These are phyloP conservation scores for Alternaria sp. DNA, from an alignment of 2,329 filamentous ascomycete genomes.

Conservation along the genomic window DNA sequence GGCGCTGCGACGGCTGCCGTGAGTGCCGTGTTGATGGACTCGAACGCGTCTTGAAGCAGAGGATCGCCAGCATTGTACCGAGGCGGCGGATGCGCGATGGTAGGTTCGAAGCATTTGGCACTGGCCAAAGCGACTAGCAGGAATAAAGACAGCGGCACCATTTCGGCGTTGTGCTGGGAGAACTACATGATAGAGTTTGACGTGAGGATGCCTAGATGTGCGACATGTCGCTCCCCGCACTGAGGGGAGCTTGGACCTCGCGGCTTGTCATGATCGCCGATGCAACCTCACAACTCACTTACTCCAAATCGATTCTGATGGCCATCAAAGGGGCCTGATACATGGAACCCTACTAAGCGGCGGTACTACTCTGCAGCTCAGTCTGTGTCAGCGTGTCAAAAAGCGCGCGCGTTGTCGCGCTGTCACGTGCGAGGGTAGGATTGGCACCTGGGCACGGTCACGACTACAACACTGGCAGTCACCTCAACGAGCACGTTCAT, in stretches of 20 bases:
- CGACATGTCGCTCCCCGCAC: background rate
- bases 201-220: background rate
- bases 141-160: slow-evolving; percentile 16
- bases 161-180: slow-evolving; percentile 10
- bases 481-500: background rate
- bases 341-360: background rate
- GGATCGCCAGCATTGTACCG: slow-evolving; percentile 33
- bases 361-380: background rate
- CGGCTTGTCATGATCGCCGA: background rate
- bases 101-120: slow-evolving; percentile 46
- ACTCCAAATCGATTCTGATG: background rate
- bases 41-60: slow-evolving; percentile 39
- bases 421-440: background rate
- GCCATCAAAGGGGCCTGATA: background rate
- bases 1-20: slow-evolving; percentile 30
- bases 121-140: slow-evolving; percentile 15
- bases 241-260: slow-evolving; percentile 2
- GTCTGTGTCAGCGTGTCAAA: no score
- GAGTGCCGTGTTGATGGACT: slow-evolving; percentile 34
- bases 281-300: background rate
- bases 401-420: background rate
- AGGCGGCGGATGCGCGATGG: slow-evolving; percentile 49
- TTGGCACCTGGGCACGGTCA: background rate
- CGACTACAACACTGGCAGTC: background rate
- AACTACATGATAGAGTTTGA: slow-evolving; percentile 5